Evolutionary conservation across 441 rosid species (phyloP), one percentile per base, ranked within the genome.

Genomic region (Brassica balearica): DNA sequence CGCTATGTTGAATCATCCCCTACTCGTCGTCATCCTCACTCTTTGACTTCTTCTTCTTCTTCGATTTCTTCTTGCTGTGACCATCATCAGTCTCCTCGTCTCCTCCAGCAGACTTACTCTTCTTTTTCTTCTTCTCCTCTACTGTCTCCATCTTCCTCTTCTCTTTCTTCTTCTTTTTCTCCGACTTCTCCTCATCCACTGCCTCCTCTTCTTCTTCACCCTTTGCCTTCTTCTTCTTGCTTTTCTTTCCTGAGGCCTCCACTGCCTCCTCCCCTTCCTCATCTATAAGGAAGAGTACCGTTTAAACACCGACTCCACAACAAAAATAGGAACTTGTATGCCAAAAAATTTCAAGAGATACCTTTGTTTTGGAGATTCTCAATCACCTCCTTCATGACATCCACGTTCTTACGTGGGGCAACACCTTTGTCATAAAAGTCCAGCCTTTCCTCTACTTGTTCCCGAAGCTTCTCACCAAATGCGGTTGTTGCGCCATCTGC

Each of bases 351-450:
- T 17, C 19, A 17, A 17, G 19, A 17, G 19, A 17, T 25, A 94
- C 98, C 97, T 85, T 87, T 83, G 68, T 72, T 79, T 63, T 83
- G 84, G 19, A 87, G 74, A 66, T 46, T 80, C 56, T 84, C 95
- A n/a, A 92, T 83, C 3, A 95, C 99, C 67, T 88, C 85, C 84
- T 92, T 93, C 98, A 95, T 95, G 53, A 92, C 97, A 83, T 95
- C 99, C 72, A 92, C 87, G 75, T 95, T 95, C 85, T 95, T 95
- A 11, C 97, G 93, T 29, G 99, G 99, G 56, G 97, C 95, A 80
- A 95, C 88, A 32, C 98, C 98, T 86, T 93, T 95, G 85, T 95
- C 99, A 25, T 95, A 95, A 81, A 95, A 95, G 71, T 92, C 97
- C 8, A 96, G 85, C 68, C 97, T 85, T 82, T 93, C 99, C 84